Percentiles rank a stretch among this genome's conserved stretches.
Evolutionary conservation across 768 basidiomycete species (phyloP).

Genomic region (Lactarius trivialis): DNA sequence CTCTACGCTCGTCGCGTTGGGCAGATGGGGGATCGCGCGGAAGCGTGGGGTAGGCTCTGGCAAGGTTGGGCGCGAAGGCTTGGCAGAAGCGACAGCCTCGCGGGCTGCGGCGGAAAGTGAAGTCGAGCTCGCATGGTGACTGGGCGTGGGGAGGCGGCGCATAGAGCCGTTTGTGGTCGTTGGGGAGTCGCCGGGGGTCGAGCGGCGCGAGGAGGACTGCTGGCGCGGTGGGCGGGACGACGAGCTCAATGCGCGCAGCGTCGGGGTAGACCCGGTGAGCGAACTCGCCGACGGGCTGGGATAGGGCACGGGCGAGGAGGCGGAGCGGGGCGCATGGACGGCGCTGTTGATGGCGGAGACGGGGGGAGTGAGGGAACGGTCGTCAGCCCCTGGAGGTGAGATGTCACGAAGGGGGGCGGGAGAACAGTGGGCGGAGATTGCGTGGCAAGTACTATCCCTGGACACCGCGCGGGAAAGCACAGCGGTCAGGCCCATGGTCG

Average conservation of each 20-base stretch:
- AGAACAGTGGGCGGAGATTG: not conserved
- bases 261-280: conserved; percentile 10
- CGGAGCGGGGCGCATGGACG: not conserved
- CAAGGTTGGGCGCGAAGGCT: not conserved
- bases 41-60: conserved; percentile 31
- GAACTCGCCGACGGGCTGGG: conserved; percentile 8
- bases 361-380: conserved; percentile 17
- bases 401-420: conserved; percentile 2
- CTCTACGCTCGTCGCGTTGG: conserved; percentile 52
- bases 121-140: conserved; percentile 16
- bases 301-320: conserved; percentile 4
- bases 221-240: conserved; percentile 9
- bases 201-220: conserved; percentile 5
- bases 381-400: conserved; percentile 6
- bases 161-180: not conserved
- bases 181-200: conserved; percentile 13
- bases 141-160: conserved; percentile 16
- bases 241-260: conserved; percentile 4
- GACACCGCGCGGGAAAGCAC: not conserved
- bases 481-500: not conserved
- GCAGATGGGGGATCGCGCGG: conserved; percentile 51
- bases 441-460: not conserved
- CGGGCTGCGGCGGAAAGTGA: conserved; percentile 27
- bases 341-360: conserved; percentile 1
- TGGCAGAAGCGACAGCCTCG: conserved; percentile 3